Percentiles rank a stretch among this genome's conserved stretches.
phyloP scores from a whole-genome alignment of 176 grass and related monocot genomes.

The Thinopyrum elongatum region DNA sequence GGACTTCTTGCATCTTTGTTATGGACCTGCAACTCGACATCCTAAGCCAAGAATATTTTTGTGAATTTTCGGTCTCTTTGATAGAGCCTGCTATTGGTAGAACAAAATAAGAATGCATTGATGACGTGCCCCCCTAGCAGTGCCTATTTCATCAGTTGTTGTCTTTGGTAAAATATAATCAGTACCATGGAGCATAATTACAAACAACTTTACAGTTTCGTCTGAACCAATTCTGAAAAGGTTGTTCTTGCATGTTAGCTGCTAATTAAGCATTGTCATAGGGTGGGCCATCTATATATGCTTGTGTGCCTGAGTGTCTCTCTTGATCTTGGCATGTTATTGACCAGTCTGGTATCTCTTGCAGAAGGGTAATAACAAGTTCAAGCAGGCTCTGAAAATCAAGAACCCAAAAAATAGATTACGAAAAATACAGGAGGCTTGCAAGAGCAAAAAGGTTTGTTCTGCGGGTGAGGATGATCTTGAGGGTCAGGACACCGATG shows the following conservation, averaged over 20 bases:
- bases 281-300: neutral
- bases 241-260: conserved; percentile 5
- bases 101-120: neutral
- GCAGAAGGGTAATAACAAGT: conserved; percentile 70
- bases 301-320: neutral
- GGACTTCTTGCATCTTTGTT: too few relatives aligned
- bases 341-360: conserved; percentile 11
- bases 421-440: conserved; percentile 94
- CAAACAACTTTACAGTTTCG: neutral
- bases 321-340: neutral
- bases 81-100: neutral
- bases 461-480: conserved; percentile 72
- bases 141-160: neutral
- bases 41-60: neutral
- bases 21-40: neutral
- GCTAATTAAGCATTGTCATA: neutral
- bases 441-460: conserved; percentile 93
- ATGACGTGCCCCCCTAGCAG: neutral
- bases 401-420: conserved; percentile 84
- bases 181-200: neutral
- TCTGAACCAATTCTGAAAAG: neutral
- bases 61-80: neutral
- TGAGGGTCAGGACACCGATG: conserved; percentile 71
- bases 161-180: neutral
- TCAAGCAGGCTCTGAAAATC: conserved; percentile 94